Evolutionary conservation across 257 asterid species (phyloP).

Genomic region (Echites panduratus): DNA sequence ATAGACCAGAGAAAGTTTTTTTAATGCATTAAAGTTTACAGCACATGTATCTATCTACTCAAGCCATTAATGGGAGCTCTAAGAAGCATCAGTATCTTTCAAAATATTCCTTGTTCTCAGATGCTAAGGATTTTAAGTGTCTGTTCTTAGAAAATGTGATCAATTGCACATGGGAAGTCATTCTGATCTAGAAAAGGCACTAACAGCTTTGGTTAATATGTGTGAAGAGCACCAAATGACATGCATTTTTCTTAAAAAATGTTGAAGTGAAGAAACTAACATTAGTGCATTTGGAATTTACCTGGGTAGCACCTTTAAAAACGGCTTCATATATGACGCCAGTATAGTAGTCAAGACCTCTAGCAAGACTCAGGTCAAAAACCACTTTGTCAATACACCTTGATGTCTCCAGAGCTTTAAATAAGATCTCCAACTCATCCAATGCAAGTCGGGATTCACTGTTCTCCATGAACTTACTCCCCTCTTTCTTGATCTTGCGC

Average conservation of each 20-base stretch:
- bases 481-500: slow-evolving; percentile 52
- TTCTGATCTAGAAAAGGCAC: neutral
- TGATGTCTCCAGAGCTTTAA: slow-evolving; percentile 62
- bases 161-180: neutral
- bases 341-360: slow-evolving; percentile 97
- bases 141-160: neutral
- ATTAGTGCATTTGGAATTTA: slow-evolving; percentile 14
- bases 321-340: slow-evolving; percentile 95
- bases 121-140: neutral
- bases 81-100: neutral
- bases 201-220: neutral
- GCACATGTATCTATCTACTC: neutral
- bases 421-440: slow-evolving; percentile 74
- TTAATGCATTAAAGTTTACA: neutral
- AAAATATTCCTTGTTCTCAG: neutral
- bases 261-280: neutral
- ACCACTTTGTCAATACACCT: slow-evolving; percentile 64
- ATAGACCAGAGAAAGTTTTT: neutral
- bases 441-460: slow-evolving; percentile 61
- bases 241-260: neutral
- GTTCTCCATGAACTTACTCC: slow-evolving; percentile 60
- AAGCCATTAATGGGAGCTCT: neutral
- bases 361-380: slow-evolving; percentile 96
- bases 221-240: neutral
- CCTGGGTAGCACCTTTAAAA: slow-evolving; percentile 86